Evolutionary conservation across 768 basidiomycete genomes (phyloP).

Genomic region (Boletus rubroflammeus): DNA sequence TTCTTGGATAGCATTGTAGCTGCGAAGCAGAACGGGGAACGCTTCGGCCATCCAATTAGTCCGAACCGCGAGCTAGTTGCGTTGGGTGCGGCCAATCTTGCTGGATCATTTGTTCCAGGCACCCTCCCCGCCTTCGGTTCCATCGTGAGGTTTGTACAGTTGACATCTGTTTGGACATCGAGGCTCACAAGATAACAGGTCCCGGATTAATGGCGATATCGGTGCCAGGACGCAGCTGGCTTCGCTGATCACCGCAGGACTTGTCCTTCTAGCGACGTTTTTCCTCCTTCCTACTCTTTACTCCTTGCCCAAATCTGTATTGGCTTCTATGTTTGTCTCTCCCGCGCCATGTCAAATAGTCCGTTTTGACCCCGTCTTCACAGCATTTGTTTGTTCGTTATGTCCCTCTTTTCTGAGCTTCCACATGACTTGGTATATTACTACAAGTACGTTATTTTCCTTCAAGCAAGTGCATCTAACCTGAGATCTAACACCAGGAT

Average conservation of each 20-base stretch:
- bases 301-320: conserved; percentile 84
- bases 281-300: conserved; percentile 85
- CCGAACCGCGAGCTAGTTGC: conserved; percentile 97
- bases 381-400: conserved; percentile 83
- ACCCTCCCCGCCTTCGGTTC: conserved; percentile 91
- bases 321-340: conserved; percentile 74
- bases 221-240: conserved; percentile 91
- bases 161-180: not conserved
- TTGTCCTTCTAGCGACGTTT: conserved; percentile 82
- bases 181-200: conserved; percentile 34
- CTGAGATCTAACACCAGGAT: conserved; percentile 41
- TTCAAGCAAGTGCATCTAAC: not conserved
- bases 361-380: conserved; percentile 5
- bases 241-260: conserved; percentile 66
- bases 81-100: conserved; percentile 76
- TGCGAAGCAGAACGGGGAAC: conserved; percentile 86
- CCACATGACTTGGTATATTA: conserved; percentile 87
- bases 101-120: conserved; percentile 78
- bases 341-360: not conserved
- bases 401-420: conserved; percentile 76
- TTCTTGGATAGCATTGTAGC: conserved; percentile 95
- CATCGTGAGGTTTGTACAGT: conserved; percentile 67
- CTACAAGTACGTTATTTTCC: conserved; percentile 55
- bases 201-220: conserved; percentile 86
- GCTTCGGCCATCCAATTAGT: conserved; percentile 83